Evolutionary conservation across 257 asterid species (phyloP), one percentile per base, ranked within the genome.

Genomic region (Jacaranda copaia): DNA sequence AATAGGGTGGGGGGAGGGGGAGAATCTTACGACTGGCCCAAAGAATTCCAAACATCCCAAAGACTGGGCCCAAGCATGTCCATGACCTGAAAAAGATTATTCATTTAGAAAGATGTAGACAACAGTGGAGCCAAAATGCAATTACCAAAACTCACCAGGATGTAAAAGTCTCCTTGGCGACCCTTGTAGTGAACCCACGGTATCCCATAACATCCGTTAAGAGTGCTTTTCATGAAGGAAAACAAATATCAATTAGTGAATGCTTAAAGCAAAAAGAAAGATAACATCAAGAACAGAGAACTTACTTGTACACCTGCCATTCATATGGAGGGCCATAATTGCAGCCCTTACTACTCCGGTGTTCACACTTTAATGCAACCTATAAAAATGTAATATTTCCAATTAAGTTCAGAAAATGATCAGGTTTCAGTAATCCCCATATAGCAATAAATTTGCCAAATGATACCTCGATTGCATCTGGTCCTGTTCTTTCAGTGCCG

Each of bases 261-360:
- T 64, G 75, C 51, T 60, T 72, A 39, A 70, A 70, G 18, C 8
- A 60, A 60, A 45, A 49, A 42, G 35, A 62, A 49, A 46, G 71
- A 74, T 10, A 74, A 25, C 20, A 57, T 42, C 51, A 68, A 49
- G 75, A 72, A 61, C 74, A 72, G 42, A 58, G 12, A 73, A 79
- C 97, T 90, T 85, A 92, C 97, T 85, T 92, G 91, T 92, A 92
- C 79, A 92, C 97, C 87, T 92, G 97, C 97, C 97, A 92, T 80
- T 92, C 97, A 58, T 87, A 92, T 51, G 97, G 97, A 82, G 97
- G 97, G 72, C 97, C 97, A 74, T 90, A 88, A 79, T 91, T 92
- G 90, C 96, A 92, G 73, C 97, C 97, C 86, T 90, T 92, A 68
- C 97, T 90, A 78, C 87, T 90, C 25, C 97, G 92, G 81, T 92